Evolutionary conservation across 2,329 filamentous ascomycete genomes (phyloP), one percentile per base, ranked within the genome.

Genomic region (Tolypocladium album): DNA sequence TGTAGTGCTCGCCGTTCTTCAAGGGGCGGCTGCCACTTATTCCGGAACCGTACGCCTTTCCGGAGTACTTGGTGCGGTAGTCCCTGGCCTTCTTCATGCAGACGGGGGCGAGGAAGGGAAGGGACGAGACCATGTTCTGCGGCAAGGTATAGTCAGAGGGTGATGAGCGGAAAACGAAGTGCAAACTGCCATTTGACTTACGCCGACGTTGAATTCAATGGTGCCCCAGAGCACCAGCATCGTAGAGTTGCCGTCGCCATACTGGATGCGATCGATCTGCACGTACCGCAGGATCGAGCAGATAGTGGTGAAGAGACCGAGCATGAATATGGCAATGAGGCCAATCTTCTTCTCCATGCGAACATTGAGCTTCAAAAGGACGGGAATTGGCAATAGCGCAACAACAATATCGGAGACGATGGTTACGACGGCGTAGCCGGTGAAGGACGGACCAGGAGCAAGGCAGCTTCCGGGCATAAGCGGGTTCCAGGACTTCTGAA

Each of bases 161-260:
- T 47, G 52, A 55, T 24, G n/a, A 1, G 40, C 20, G 31, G 11
- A 12, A 47, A 45, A 12, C n/a, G 15, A 31, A 34, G 11, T 7
- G 31, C 50, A 22, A 22, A 12, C 22, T 13, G 31, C 13, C 12
- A 13, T 6, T 31, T 7, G 3, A 66, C 79, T 66, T 74, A 82
- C 80, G 13, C 81, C 81, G 38, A 83, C 76, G 63, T 83, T 83
- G 68, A 83, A 80, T 66, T 84, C 81, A 59, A 84, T 79, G 2
- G 77, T 79, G 5, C 81, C 81, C 81, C 81, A 84, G 0, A 83
- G 69, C 0, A 84, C 74, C 13, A 84, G 71, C 76, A 81, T 79
- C 5, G 81, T 83, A 0, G 81, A 82, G 64, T 82, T 80, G 11
- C 80, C 79, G 43, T 82, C 79, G 2, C 78, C 78, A 15, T 71